Evolutionary conservation across 2,329 filamentous ascomycete species (phyloP).

Genomic region (Stagonosporopsis chrysanthemi): DNA sequence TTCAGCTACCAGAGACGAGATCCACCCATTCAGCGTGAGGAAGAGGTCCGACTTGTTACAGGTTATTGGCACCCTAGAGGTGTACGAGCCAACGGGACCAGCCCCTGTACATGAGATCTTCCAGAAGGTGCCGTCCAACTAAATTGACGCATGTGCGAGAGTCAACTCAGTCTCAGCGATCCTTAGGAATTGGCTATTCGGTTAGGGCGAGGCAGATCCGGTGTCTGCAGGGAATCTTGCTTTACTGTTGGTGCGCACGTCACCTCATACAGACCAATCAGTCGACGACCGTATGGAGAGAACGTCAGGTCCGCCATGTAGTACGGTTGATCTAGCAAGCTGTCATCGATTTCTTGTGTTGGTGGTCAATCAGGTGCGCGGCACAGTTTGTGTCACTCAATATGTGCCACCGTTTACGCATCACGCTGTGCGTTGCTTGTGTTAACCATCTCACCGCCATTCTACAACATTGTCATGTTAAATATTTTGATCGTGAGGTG

Average conservation of each 20-base stretch:
- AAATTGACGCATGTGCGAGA: background rate
- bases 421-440: background rate
- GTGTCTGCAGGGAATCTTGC: conserved; percentile 6
- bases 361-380: background rate
- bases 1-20: too few species aligned
- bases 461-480: background rate
- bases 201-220: conserved; percentile 3
- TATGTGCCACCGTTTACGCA: conserved; percentile 7
- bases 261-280: background rate
- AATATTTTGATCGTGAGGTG: background rate
- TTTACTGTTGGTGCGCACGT: background rate
- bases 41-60: too few species aligned
- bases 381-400: background rate
- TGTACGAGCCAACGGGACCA: too few species aligned
- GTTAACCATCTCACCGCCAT: conserved; percentile 1
- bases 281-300: background rate
- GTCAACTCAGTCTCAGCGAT: background rate
- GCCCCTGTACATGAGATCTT: too few species aligned
- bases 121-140: conserved; percentile 3
- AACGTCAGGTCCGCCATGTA: background rate
- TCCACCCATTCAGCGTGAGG: too few species aligned
- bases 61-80: too few species aligned
- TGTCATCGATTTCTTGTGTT: background rate
- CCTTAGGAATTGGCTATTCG: background rate
- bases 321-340: background rate